Percentiles rank a stretch among this genome's conserved stretches.
These are phyloP conservation scores for Coprinopsis strossmayeri DNA, from an alignment of 768 basidiomycete species.

Conservation along the genomic window DNA sequence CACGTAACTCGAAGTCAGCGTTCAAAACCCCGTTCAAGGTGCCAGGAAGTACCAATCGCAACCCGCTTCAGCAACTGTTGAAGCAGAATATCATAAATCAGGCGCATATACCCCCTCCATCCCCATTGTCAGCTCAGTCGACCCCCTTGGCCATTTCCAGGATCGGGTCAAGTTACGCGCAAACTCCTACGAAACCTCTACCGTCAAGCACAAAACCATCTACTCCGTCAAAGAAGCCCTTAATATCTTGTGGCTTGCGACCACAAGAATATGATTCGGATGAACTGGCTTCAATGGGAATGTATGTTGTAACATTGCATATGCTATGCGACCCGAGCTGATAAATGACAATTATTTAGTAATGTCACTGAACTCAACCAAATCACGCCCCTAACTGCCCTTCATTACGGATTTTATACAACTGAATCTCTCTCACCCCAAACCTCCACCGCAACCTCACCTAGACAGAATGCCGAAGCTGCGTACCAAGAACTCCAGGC, in stretches of 20 bases:
- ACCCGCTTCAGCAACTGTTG: background rate
- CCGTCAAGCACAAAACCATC: background rate
- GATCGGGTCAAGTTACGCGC: background rate
- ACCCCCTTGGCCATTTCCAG: background rate
- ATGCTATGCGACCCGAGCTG: background rate
- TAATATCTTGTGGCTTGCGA: slow-evolving; percentile 41
- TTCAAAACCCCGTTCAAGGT: slow-evolving; percentile 57
- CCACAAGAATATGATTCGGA: slow-evolving; percentile 40
- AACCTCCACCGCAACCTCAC: slow-evolving; percentile 7
- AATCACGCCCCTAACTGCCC: slow-evolving; percentile 48
- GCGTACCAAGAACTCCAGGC: slow-evolving; percentile 49
- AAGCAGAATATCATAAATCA: slow-evolving; percentile 18
- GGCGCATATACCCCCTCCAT: slow-evolving; percentile 8
- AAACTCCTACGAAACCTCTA: background rate
- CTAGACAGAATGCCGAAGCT: slow-evolving; percentile 44
- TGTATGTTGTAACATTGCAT: slow-evolving; percentile 32
- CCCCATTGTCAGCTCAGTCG: slow-evolving; percentile 8
- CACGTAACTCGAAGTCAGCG: slow-evolving; percentile 16
- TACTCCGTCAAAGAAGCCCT: slow-evolving; percentile 25
- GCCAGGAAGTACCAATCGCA: background rate
- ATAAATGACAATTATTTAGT: slow-evolving; percentile 24
- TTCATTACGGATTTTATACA: slow-evolving; percentile 57
- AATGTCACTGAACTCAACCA: slow-evolving; percentile 43
- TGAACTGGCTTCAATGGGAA: slow-evolving; percentile 43
- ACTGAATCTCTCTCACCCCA: too few relatives aligned